A percentile compares a stretch with the other conserved stretches of the same genome.
phyloP scores from a whole-genome alignment of 805 yeast species.

The Pichia insulana region DNA sequence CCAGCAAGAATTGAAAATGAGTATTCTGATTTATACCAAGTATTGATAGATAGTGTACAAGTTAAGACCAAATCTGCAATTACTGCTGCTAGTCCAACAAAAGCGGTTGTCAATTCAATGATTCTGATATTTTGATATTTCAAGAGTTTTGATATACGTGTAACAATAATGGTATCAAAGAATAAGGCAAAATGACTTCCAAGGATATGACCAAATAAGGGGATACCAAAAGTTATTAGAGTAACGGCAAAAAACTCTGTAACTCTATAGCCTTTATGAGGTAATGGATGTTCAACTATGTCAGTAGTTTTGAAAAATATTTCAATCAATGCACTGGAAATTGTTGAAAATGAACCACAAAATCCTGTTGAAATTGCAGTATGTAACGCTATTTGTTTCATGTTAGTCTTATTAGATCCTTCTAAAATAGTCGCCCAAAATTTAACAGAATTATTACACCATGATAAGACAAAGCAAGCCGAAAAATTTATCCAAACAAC shows the following conservation, averaged over 20 bases:
- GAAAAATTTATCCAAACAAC: constrained; percentile 73
- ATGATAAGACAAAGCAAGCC: constrained; percentile 67
- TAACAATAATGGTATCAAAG: constrained; percentile 9
- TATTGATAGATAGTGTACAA: constrained; percentile 25
- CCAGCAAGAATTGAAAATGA: constrained; percentile 58
- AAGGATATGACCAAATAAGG: constrained; percentile 46
- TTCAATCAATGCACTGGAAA: constrained; percentile 56
- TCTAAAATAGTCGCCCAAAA: constrained; percentile 12
- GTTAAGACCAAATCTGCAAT: constrained; percentile 35
- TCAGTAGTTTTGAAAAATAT: constrained; percentile 42
- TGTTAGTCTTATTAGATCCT: constrained; percentile 16
- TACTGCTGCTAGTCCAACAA: constrained; percentile 25
- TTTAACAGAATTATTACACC: constrained; percentile 10
- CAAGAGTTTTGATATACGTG: constrained; percentile 3
- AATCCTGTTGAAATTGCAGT: constrained; percentile 67
- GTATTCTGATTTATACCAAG: constrained; percentile 57
- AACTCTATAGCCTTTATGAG: constrained; percentile 69
- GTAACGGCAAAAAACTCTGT: constrained; percentile 64
- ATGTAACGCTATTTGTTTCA: constrained; percentile 40
- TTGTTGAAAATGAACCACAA: constrained; percentile 79
- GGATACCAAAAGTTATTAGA: constrained; percentile 50
- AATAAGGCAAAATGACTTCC: constrained; percentile 42
- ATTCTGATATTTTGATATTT: constrained; percentile 9
- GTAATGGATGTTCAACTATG: constrained; percentile 27
- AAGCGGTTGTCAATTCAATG: constrained; percentile 12